These are phyloP conservation scores for Sclerotinia subarctica DNA, from an alignment of 2,329 filamentous ascomycete species.

Conservation along the genomic window DNA sequence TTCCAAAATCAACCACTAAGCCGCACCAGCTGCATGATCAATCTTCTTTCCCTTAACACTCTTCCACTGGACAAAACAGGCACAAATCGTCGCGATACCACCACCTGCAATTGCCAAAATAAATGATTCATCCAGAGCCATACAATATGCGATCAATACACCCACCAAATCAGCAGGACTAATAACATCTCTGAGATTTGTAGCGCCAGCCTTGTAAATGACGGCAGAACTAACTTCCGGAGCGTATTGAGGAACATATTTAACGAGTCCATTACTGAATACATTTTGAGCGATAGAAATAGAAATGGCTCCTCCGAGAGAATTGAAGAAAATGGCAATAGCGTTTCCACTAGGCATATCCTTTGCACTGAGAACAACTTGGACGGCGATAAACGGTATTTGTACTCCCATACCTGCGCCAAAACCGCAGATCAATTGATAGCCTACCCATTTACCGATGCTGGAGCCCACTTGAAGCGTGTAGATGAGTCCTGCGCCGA, in stretches of 20 bases:
- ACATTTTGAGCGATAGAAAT: slow-evolving; percentile 54
- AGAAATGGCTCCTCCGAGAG: slow-evolving; percentile 57
- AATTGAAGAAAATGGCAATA: slow-evolving; percentile 56
- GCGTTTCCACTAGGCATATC: slow-evolving; percentile 56
- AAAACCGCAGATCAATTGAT: slow-evolving; percentile 49
- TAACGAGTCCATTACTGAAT: slow-evolving; percentile 36
- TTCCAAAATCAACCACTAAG: slow-evolving; percentile 9
- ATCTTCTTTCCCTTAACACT: slow-evolving; percentile 38
- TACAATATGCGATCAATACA: slow-evolving; percentile 44
- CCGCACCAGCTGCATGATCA: slow-evolving; percentile 24
- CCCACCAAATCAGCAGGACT: slow-evolving; percentile 36
- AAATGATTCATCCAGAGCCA: slow-evolving; percentile 31
- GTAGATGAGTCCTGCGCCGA: slow-evolving; percentile 46
- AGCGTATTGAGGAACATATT: slow-evolving; percentile 36
- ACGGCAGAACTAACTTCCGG: slow-evolving; percentile 41
- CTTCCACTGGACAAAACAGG: slow-evolving; percentile 37
- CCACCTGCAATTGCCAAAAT: slow-evolving; percentile 36
- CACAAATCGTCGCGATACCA: slow-evolving; percentile 31
- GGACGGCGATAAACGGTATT: slow-evolving; percentile 50
- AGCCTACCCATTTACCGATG: slow-evolving; percentile 50
- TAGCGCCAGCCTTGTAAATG: slow-evolving; percentile 44
- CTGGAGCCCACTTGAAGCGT: slow-evolving; percentile 43
- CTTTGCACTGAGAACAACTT: slow-evolving; percentile 48
- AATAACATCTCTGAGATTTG: slow-evolving; percentile 41
- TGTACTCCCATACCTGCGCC: slow-evolving; percentile 47